Percentiles rank a stretch among this genome's conserved stretches.
phyloP scores from a whole-genome alignment of 257 asterid species.

The Forsythia suspensa region DNA sequence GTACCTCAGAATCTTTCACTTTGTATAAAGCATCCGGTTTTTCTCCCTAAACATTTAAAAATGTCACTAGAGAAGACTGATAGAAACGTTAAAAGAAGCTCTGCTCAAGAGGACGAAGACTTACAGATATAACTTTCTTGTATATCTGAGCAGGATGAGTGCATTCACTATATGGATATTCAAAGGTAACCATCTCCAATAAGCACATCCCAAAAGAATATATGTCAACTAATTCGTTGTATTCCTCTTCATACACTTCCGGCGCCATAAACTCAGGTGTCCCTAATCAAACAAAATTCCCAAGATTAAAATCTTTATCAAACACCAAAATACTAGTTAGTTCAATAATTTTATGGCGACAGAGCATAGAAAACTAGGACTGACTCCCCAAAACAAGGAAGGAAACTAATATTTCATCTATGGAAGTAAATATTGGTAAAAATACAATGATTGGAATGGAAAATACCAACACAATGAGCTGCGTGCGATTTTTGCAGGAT shows the following conservation, averaged over 20 bases:
- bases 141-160: conserved; percentile 42
- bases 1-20: conserved; percentile 28
- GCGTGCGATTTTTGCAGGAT: conserved; percentile 46
- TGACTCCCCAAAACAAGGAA: no score
- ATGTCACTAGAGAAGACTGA: background rate
- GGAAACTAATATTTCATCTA: background rate
- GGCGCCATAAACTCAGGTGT: conserved; percentile 58
- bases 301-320: background rate
- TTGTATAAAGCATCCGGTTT: conserved; percentile 48
- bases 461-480: conserved; percentile 29
- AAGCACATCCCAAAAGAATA: conserved; percentile 52
- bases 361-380: background rate
- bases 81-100: background rate
- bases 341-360: background rate
- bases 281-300: conserved; percentile 29
- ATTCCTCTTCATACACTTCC: conserved; percentile 48
- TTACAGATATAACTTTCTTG: conserved; percentile 35
- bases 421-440: background rate
- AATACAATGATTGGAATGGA: background rate
- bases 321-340: background rate
- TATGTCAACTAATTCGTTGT: conserved; percentile 46
- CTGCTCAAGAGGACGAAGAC: background rate
- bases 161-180: conserved; percentile 49
- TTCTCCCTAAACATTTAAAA: conserved; percentile 25
- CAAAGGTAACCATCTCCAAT: conserved; percentile 48